Percentiles rank a stretch among this genome's conserved stretches.
phyloP scores from a whole-genome alignment of 2,329 filamentous ascomycete genomes.

The Alternaria hordeiaustralica region DNA sequence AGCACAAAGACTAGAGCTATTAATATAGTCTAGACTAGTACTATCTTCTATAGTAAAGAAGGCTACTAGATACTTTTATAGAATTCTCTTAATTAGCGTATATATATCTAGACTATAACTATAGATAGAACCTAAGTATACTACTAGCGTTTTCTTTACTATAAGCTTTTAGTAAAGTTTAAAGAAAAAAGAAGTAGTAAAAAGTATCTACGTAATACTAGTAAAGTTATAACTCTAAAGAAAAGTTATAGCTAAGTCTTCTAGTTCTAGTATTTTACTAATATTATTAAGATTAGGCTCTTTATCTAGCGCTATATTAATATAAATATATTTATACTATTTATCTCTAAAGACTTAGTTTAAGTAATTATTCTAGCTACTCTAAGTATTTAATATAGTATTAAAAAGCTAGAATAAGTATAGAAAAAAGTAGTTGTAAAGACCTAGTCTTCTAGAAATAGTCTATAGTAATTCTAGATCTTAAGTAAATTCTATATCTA shows the following conservation, averaged over 20 bases:
- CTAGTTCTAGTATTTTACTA: conserved; percentile 12
- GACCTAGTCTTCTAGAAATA: conserved; percentile 7
- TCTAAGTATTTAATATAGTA: conserved; percentile 15
- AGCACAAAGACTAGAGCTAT: conserved; percentile 5
- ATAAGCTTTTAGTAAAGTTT: conserved; percentile 8
- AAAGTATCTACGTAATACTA: conserved; percentile 6
- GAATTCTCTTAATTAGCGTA: conserved; percentile 12
- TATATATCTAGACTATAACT: conserved; percentile 12
- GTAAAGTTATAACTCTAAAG: conserved; percentile 15
- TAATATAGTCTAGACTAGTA: conserved; percentile 4
- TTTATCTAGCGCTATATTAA: conserved; percentile 17
- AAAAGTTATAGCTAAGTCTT: conserved; percentile 10
- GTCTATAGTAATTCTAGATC: neutral
- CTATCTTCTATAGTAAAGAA: conserved; percentile 13
- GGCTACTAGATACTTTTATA: conserved; percentile 14
- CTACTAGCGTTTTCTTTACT: neutral
- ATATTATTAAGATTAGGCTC: conserved; percentile 14
- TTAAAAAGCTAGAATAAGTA: conserved; percentile 16
- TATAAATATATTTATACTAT: conserved; percentile 15
- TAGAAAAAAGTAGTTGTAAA: conserved; percentile 16
- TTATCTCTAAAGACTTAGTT: conserved; percentile 11
- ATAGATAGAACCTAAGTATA: conserved; percentile 11
- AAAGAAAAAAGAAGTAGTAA: conserved; percentile 21
- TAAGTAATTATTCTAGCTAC: conserved; percentile 14
- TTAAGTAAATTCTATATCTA: conserved; percentile 16